Percentiles rank a stretch among this genome's conserved stretches.
phyloP scores from a whole-genome alignment of 2,329 filamentous ascomycete species.

The Colletotrichum tanaceti region DNA sequence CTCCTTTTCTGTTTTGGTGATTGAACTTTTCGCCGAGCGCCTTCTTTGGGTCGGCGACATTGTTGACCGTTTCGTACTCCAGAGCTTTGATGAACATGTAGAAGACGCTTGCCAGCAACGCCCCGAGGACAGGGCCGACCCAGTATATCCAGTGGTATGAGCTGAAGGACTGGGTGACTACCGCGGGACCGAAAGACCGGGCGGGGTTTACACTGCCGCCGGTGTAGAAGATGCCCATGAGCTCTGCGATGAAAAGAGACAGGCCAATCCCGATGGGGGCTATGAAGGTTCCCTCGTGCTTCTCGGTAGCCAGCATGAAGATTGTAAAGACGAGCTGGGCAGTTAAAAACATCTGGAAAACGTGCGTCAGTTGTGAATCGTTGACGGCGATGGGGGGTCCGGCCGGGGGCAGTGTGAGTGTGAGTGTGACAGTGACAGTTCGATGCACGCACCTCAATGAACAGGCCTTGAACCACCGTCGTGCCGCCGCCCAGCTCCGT shows the following conservation, averaged over 20 bases:
- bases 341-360: constrained; percentile 77
- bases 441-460: constrained; percentile 45
- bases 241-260: constrained; percentile 64
- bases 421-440: too few relatives aligned
- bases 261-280: constrained; percentile 79
- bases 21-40: background rate
- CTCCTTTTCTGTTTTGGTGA: background rate
- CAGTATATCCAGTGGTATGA: constrained; percentile 66
- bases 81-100: constrained; percentile 5
- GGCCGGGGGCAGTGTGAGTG: too few relatives aligned
- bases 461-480: constrained; percentile 63
- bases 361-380: constrained; percentile 47
- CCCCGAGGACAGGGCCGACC: constrained; percentile 23
- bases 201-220: constrained; percentile 64
- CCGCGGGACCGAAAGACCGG: constrained; percentile 61
- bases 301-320: constrained; percentile 77
- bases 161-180: constrained; percentile 54
- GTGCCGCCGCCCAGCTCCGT: constrained; percentile 51
- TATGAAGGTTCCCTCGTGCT: constrained; percentile 77
- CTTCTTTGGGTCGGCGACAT: background rate
- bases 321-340: constrained; percentile 72
- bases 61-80: background rate
- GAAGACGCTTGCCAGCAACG: background rate
- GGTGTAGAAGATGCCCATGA: constrained; percentile 55
- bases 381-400: constrained; percentile 60